These are phyloP conservation scores for Coniferiporia weirii DNA, from an alignment of 1,284 basidiomycete genomes.

Conservation along the genomic window DNA sequence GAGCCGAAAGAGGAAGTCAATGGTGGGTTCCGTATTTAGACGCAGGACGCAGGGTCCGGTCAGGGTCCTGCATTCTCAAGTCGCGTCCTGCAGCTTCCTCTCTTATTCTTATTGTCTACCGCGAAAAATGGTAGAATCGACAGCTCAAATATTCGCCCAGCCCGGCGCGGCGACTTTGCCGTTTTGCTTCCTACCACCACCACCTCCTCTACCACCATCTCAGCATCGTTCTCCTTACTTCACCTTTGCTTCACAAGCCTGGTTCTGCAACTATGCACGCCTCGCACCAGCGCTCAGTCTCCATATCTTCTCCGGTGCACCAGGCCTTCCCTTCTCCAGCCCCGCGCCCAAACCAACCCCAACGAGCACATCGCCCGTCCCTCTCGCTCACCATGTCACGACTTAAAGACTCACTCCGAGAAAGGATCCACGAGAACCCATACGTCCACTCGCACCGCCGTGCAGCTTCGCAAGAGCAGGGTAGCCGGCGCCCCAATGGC, in stretches of 20 bases:
- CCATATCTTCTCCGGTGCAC: slow-evolving; percentile 16
- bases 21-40: neutral
- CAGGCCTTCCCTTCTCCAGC: slow-evolving; percentile 4
- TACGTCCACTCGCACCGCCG: slow-evolving; percentile 19
- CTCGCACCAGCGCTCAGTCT: slow-evolving; percentile 1
- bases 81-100: neutral
- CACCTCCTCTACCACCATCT: slow-evolving; percentile 11
- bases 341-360: neutral
- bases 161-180: neutral
- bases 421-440: slow-evolving; percentile 15
- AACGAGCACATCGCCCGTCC: slow-evolving; percentile 10
- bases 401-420: slow-evolving; percentile 13
- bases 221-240: neutral
- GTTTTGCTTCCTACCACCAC: slow-evolving; percentile 8
- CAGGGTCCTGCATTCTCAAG: neutral
- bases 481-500: neutral
- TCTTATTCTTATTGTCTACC: neutral
- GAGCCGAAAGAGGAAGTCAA: neutral
- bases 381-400: slow-evolving; percentile 12
- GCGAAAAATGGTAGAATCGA: neutral
- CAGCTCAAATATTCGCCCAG: neutral
- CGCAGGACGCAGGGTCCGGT: neutral
- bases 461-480: slow-evolving; percentile 1
- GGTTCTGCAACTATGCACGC: slow-evolving; percentile 2
- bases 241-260: neutral